phyloP scores from a whole-genome alignment of 2,329 filamentous ascomycete genomes.

The Penicillium hesseltinei region DNA sequence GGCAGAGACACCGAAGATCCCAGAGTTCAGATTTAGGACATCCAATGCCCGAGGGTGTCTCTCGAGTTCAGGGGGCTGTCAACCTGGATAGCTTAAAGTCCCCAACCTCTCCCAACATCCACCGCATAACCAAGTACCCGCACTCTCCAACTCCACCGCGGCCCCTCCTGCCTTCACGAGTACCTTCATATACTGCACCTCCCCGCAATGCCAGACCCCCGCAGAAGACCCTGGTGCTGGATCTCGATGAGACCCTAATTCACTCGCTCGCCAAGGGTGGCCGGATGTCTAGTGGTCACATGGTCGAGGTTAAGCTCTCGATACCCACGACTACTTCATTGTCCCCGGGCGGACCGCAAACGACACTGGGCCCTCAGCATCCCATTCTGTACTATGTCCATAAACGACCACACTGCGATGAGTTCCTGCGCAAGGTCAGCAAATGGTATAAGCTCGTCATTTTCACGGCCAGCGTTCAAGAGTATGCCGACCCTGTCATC shows the following conservation, averaged over 20 bases:
- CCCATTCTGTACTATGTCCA: constrained; percentile 98
- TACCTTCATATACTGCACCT: constrained; percentile 75
- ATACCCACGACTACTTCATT: constrained; percentile 41
- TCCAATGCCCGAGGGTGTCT: constrained; percentile 24
- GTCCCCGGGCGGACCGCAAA: constrained; percentile 55
- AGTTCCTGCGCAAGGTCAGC: constrained; percentile 88
- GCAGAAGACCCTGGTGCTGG: constrained; percentile 91
- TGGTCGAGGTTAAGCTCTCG: constrained; percentile 89
- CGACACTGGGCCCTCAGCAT: constrained; percentile 76
- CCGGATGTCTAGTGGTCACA: constrained; percentile 92
- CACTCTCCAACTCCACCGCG: constrained; percentile 84
- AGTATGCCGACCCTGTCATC: constrained; percentile 97
- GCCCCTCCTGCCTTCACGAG: constrained; percentile 81
- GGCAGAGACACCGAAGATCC: constrained; percentile 55
- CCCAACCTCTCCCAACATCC: constrained; percentile 74
- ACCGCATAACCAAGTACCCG: constrained; percentile 80
- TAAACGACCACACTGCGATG: constrained; percentile 94
- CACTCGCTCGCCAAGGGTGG: constrained; percentile 97
- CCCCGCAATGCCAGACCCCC: constrained; percentile 49
- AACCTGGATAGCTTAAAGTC: constrained; percentile 84
- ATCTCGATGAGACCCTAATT: constrained; percentile 95
- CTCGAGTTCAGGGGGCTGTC: constrained; percentile 48
- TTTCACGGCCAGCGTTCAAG: constrained; percentile 96
- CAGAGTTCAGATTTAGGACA: constrained; percentile 32
- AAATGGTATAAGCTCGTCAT: constrained; percentile 98